These are phyloP conservation scores for Aureobasidium subglaciale DNA, from an alignment of 2,329 filamentous ascomycete species.

Conservation along the genomic window DNA sequence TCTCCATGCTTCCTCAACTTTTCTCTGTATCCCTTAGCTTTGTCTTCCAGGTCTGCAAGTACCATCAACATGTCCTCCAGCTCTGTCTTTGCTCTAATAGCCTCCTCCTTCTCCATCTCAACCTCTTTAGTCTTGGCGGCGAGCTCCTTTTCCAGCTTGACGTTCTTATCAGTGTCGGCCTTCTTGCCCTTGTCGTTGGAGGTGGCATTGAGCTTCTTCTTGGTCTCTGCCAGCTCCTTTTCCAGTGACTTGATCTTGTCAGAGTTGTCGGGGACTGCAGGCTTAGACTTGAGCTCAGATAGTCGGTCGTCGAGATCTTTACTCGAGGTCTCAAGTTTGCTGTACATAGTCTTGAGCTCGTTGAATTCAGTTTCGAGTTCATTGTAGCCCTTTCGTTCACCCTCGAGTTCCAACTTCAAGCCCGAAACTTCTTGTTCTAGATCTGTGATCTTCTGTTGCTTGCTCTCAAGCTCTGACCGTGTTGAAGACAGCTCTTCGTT, in stretches of 20 bases:
- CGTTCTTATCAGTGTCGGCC: neutral
- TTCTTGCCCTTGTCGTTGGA: conserved; percentile 11
- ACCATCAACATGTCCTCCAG: conserved; percentile 44
- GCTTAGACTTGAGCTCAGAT: neutral
- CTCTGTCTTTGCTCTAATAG: conserved; percentile 33
- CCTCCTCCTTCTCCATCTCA: conserved; percentile 35
- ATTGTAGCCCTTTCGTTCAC: conserved; percentile 18
- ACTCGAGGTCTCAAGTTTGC: conserved; percentile 16
- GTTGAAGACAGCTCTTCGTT: conserved; percentile 21
- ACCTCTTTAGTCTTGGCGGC: conserved; percentile 25
- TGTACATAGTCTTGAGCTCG: conserved; percentile 15
- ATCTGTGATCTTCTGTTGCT: conserved; percentile 32
- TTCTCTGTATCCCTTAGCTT: conserved; percentile 25
- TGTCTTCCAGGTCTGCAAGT: conserved; percentile 41
- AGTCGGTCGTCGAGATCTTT: conserved; percentile 4
- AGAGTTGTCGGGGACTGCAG: neutral
- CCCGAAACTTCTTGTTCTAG: conserved; percentile 30
- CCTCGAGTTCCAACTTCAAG: conserved; percentile 18
- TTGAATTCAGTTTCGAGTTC: conserved; percentile 16
- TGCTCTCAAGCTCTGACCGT: conserved; percentile 21
- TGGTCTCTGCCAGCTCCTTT: conserved; percentile 7
- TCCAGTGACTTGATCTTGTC: neutral
- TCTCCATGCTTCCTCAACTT: conserved; percentile 25
- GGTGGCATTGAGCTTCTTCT: neutral
- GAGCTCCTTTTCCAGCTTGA: conserved; percentile 14